Evolutionary conservation across 164 flowering plant species (phyloP).

Genomic region (Sedum album): DNA sequence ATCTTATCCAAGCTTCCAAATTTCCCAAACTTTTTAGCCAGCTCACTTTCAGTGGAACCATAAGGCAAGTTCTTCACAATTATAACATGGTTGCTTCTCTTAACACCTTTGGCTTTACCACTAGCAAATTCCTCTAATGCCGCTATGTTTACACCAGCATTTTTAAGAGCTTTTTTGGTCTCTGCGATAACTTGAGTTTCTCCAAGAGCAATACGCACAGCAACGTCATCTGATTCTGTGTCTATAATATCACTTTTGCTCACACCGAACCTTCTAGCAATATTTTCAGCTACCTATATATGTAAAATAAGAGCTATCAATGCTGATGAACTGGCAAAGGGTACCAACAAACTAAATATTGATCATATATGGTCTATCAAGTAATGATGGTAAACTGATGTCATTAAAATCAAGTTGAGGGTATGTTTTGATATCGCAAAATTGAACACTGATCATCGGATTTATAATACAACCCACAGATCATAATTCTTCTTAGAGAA

Average conservation of each 20-base stretch:
- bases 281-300: too few species aligned
- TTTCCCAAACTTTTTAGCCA: slow-evolving; percentile 70
- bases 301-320: background rate
- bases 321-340: background rate
- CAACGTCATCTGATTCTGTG: slow-evolving; percentile 75
- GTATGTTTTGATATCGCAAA: too few species aligned
- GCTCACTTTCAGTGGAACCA: slow-evolving; percentile 73
- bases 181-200: slow-evolving; percentile 86
- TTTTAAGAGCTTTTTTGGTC: slow-evolving; percentile 69
- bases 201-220: slow-evolving; percentile 92
- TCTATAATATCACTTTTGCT: slow-evolving; percentile 88
- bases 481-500: too few species aligned
- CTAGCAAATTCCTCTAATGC: slow-evolving; percentile 64
- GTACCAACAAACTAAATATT: too few species aligned
- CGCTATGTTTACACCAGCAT: slow-evolving; percentile 71
- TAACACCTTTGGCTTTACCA: slow-evolving; percentile 43
- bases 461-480: too few species aligned
- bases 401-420: too few species aligned
- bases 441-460: too few species aligned
- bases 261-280: too few species aligned
- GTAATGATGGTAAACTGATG: background rate
- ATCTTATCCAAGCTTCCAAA: slow-evolving; percentile 84
- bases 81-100: slow-evolving; percentile 81
- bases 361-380: background rate
- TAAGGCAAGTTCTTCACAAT: slow-evolving; percentile 92